Conservation (phyloP, 1,139 yeast genomes). For the Lizanozyma gosingica region DNA sequence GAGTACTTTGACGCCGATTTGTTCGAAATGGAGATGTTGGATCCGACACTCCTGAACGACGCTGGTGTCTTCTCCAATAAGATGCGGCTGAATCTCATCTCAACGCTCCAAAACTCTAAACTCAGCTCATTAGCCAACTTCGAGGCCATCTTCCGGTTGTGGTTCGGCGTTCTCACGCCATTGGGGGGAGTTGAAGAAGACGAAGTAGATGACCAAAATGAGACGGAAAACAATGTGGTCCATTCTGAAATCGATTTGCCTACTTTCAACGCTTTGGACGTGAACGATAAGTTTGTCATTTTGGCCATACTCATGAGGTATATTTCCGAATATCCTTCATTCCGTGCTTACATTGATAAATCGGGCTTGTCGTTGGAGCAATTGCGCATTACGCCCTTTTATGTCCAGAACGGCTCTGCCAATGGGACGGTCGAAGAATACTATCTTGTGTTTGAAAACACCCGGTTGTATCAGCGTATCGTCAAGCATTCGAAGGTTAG, state of each 20-base stretch:
- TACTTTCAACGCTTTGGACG: slow-evolving; percentile 21
- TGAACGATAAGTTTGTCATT: slow-evolving; percentile 29
- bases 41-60: slow-evolving; percentile 24
- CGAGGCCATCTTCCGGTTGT: slow-evolving; percentile 24
- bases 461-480: slow-evolving; percentile 26
- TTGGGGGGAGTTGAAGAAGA: slow-evolving; percentile 22
- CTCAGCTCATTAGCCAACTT: slow-evolving; percentile 20
- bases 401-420: slow-evolving; percentile 6
- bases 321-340: slow-evolving; percentile 22
- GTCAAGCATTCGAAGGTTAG: slow-evolving; percentile 17
- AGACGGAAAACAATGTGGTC: slow-evolving; percentile 7
- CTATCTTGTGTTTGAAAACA: slow-evolving; percentile 24
- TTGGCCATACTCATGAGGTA: slow-evolving; percentile 23
- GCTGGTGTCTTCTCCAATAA: slow-evolving; percentile 26
- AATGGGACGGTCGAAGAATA: slow-evolving; percentile 15
- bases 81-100: slow-evolving; percentile 23
- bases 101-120: slow-evolving; percentile 20
- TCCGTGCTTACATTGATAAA: slow-evolving; percentile 29
- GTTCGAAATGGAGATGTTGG: slow-evolving; percentile 35
- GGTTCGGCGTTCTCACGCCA: slow-evolving; percentile 31
- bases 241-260: slow-evolving; percentile 10
- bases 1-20: slow-evolving; percentile 37
- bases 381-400: slow-evolving; percentile 17
- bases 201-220: slow-evolving; percentile 13
- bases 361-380: slow-evolving; percentile 15